These are phyloP conservation scores for Seminavis robusta DNA, from an alignment of 108 stramenopile genomes.

Conservation along the genomic window DNA sequence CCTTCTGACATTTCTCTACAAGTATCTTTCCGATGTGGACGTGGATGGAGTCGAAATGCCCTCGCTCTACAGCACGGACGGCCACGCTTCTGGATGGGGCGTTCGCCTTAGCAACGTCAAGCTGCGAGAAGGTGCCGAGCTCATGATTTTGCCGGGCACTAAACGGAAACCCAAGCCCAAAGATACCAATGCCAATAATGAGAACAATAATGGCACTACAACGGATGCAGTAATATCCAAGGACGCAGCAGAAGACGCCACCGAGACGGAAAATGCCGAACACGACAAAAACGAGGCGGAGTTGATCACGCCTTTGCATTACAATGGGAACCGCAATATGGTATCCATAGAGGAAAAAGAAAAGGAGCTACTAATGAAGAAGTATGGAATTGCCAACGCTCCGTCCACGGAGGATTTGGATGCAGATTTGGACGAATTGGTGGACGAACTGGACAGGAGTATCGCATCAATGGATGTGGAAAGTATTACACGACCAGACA, in stretches of 20 bases:
- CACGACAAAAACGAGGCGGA: too few species aligned
- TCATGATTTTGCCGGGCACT: constrained; percentile 66
- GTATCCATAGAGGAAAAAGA: too few species aligned
- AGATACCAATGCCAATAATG: constrained; percentile 1
- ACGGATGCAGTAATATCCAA: neutral
- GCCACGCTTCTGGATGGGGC: constrained; percentile 64
- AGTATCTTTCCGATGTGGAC: constrained; percentile 76
- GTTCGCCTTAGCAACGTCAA: constrained; percentile 77
- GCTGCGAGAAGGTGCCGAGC: constrained; percentile 70
- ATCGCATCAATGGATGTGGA: too few species aligned
- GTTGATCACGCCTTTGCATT: too few species aligned
- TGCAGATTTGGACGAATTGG: too few species aligned
- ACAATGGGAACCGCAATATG: too few species aligned
- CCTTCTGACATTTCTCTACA: constrained; percentile 67
- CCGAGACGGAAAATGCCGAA: too few species aligned
- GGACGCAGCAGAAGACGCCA: neutral
- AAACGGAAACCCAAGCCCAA: neutral
- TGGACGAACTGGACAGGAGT: too few species aligned
- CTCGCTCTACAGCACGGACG: constrained; percentile 19
- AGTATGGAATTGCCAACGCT: too few species aligned
- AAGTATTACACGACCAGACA: too few species aligned
- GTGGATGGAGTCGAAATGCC: constrained; percentile 66
- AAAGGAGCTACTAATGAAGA: too few species aligned
- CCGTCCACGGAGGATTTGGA: too few species aligned
- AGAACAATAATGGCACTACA: neutral